A percentile compares a stretch with the other conserved stretches of the same genome.
Conservation (phyloP, 306 rosid genomes). For the Styphnolobium japonicum region DNA sequence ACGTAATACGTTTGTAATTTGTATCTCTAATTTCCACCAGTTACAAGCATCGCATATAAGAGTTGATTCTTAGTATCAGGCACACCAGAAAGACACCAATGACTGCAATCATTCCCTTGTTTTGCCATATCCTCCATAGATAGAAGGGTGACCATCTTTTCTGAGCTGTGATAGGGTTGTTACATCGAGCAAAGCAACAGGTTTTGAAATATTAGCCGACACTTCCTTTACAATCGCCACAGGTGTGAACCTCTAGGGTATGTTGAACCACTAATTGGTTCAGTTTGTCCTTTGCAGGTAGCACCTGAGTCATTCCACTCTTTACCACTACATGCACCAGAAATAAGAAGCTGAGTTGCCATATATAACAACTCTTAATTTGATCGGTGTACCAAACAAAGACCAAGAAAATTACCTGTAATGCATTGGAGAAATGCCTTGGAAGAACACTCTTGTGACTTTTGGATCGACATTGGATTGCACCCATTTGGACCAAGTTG, state of each 20-base stretch:
- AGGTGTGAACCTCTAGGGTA: neutral
- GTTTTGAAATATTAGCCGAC: neutral
- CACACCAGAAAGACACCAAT: slow-evolving; percentile 28
- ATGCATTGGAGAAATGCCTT: slow-evolving; percentile 41
- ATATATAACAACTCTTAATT: neutral
- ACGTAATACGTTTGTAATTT: too few relatives aligned
- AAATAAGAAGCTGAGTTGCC: neutral
- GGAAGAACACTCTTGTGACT: slow-evolving; percentile 27
- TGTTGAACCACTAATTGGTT: slow-evolving; percentile 2
- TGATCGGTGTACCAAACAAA: neutral
- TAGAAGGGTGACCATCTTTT: slow-evolving; percentile 19
- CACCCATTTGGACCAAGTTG: slow-evolving; percentile 55
- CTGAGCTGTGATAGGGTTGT: slow-evolving; percentile 19
- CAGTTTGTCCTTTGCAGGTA: slow-evolving; percentile 1
- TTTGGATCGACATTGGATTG: slow-evolving; percentile 17
- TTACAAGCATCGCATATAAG: neutral
- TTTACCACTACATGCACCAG: neutral
- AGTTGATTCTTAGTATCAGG: slow-evolving; percentile 29
- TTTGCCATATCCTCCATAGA: neutral
- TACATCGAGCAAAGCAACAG: slow-evolving; percentile 1
- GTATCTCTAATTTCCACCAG: neutral
- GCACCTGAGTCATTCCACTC: neutral
- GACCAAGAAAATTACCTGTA: neutral
- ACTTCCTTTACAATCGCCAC: neutral
- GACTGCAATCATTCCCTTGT: slow-evolving; percentile 3